Percentiles rank a stretch among this genome's conserved stretches.
These are phyloP conservation scores for Ogataea pignaliae DNA, from an alignment of 805 yeast species.

Conservation along the genomic window DNA sequence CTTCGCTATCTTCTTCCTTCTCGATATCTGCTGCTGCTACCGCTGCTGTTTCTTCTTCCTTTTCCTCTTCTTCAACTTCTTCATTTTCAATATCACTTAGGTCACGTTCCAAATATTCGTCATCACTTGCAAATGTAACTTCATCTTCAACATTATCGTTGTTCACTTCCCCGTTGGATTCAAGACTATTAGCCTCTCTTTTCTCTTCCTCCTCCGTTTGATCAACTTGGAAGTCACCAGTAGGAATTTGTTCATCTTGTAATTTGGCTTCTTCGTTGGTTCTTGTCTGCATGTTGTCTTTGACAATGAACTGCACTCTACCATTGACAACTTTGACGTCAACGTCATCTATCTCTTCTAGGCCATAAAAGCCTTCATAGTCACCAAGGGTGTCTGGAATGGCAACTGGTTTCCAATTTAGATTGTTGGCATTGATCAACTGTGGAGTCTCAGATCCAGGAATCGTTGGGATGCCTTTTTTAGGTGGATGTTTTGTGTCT, in stretches of 20 bases:
- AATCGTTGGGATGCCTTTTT: conserved; percentile 2
- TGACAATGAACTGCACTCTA: conserved; percentile 51
- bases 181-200: conserved; percentile 1
- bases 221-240: conserved; percentile 22
- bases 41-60: background rate
- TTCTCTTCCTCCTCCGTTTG: conserved; percentile 13
- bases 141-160: too few relatives aligned
- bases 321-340: conserved; percentile 74
- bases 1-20: background rate
- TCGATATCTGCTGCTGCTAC: background rate
- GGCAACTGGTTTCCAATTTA: conserved; percentile 78
- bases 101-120: background rate
- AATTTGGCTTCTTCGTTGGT: conserved; percentile 13
- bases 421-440: conserved; percentile 12
- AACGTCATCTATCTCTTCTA: conserved; percentile 93
- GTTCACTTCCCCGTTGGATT: conserved; percentile 7
- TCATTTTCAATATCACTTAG: conserved; percentile 1
- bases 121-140: too few relatives aligned
- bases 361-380: conserved; percentile 85
- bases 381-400: conserved; percentile 82
- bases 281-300: conserved; percentile 26
- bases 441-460: too few relatives aligned
- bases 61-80: conserved; percentile 3
- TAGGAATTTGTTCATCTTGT: conserved; percentile 9
- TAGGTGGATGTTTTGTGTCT: conserved; percentile 3